Evolutionary conservation across 306 rosid species (phyloP).

Genomic region (Casuarina glauca): DNA sequence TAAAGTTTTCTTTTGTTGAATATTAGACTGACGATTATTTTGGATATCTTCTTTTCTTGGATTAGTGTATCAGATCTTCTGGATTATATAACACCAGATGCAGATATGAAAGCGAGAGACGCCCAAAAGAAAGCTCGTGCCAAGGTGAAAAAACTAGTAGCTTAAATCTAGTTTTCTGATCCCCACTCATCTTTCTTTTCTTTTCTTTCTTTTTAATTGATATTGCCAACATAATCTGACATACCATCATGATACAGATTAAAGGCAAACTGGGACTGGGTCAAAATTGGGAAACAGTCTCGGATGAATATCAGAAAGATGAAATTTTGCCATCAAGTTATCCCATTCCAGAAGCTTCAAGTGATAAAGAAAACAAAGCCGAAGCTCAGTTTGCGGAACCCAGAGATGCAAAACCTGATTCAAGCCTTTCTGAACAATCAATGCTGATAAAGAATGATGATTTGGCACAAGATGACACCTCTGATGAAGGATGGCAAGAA

Average conservation of each 20-base stretch:
- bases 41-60: slow-evolving; percentile 17
- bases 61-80: slow-evolving; percentile 94
- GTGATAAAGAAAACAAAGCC: slow-evolving; percentile 84
- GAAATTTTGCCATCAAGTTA: slow-evolving; percentile 45
- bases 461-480: slow-evolving; percentile 51
- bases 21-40: background rate
- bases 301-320: slow-evolving; percentile 70
- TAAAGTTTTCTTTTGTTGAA: background rate
- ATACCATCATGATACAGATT: slow-evolving; percentile 50
- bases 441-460: slow-evolving; percentile 43
- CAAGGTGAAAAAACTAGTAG: slow-evolving; percentile 55
- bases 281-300: slow-evolving; percentile 56
- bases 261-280: slow-evolving; percentile 84
- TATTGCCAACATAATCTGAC: slow-evolving; percentile 16
- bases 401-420: slow-evolving; percentile 50
- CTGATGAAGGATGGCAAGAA: slow-evolving; percentile 98
- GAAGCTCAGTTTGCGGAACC: slow-evolving; percentile 51
- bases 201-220: background rate
- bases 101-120: slow-evolving; percentile 87
- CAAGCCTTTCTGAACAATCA: slow-evolving; percentile 44
- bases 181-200: background rate
- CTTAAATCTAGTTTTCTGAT: slow-evolving; percentile 20
- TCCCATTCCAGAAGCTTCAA: slow-evolving; percentile 52
- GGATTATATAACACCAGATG: slow-evolving; percentile 95
- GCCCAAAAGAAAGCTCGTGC: slow-evolving; percentile 92